These are phyloP conservation scores for Apiospora saccharicola DNA, from an alignment of 2,329 filamentous ascomycete species.

Conservation along the genomic window DNA sequence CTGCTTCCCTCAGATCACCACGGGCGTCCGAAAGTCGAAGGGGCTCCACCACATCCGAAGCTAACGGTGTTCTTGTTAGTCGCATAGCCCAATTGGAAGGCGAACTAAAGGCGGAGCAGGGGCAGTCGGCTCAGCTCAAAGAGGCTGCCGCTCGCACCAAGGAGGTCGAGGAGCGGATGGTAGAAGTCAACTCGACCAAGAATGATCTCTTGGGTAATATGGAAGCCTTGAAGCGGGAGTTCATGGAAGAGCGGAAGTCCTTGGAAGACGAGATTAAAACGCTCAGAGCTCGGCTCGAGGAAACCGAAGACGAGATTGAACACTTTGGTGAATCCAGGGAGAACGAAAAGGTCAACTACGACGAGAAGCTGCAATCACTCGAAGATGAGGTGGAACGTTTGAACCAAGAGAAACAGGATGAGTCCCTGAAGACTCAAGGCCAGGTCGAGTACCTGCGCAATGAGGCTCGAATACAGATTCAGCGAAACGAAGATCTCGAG, in stretches of 20 bases:
- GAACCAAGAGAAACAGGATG: slow-evolving; percentile 63
- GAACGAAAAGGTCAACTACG: slow-evolving; percentile 76
- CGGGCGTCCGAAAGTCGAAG: slow-evolving; percentile 52
- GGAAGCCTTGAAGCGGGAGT: slow-evolving; percentile 89
- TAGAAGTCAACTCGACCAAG: slow-evolving; percentile 91
- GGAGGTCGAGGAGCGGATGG: slow-evolving; percentile 72
- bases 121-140: slow-evolving; percentile 70
- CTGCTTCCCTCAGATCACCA: slow-evolving; percentile 55
- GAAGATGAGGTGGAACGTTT: slow-evolving; percentile 75
- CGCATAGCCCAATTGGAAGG: slow-evolving; percentile 73
- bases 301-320: slow-evolving; percentile 92
- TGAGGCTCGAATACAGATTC: slow-evolving; percentile 65
- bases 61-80: slow-evolving; percentile 53
- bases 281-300: slow-evolving; percentile 80
- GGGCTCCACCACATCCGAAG: slow-evolving; percentile 52
- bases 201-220: slow-evolving; percentile 94
- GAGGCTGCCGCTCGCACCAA: slow-evolving; percentile 70
- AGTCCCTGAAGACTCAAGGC: slow-evolving; percentile 64
- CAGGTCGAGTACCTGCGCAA: slow-evolving; percentile 70
- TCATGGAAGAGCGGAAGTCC: slow-evolving; percentile 82
- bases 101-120: slow-evolving; percentile 78
- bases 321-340: slow-evolving; percentile 83
- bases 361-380: slow-evolving; percentile 72
- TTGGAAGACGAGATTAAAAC: slow-evolving; percentile 82
- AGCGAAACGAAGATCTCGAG: slow-evolving; percentile 66